Conservation (phyloP, 2,329 filamentous ascomycete genomes). For the Diaporthe sp. region DNA sequence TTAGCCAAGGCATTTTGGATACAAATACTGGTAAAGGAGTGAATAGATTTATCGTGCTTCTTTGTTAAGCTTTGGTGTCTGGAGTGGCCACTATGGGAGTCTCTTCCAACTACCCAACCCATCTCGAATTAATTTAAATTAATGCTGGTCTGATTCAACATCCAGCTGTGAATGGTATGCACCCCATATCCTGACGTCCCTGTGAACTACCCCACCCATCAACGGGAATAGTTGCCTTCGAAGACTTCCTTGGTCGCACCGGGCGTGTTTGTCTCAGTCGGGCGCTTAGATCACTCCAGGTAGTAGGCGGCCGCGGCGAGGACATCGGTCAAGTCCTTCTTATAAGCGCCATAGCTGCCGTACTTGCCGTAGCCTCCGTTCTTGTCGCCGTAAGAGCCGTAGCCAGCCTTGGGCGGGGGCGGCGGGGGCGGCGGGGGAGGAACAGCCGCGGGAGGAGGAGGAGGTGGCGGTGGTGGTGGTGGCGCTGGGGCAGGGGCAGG, state of each 20-base stretch:
- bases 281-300: constrained; percentile 14
- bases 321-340: constrained; percentile 16
- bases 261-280: neutral
- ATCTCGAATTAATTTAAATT: neutral
- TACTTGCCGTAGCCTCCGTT: constrained; percentile 23
- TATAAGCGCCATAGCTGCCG: neutral
- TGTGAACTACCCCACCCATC: too few relatives aligned
- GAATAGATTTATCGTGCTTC: neutral
- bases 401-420: neutral
- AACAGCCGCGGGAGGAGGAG: too few relatives aligned
- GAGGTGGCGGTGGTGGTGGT: neutral
- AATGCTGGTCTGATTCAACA: neutral
- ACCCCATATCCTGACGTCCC: neutral
- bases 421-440: neutral
- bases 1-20: too few relatives aligned
- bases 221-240: neutral
- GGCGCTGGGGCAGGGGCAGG: neutral
- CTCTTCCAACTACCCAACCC: neutral
- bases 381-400: neutral
- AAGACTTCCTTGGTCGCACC: neutral
- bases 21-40: constrained; percentile 1
- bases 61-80: neutral
- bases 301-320: neutral
- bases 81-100: neutral
- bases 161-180: neutral